Evolutionary conservation across 2,329 filamentous ascomycete species (phyloP).

Genomic region (Venturia oleaginea): DNA sequence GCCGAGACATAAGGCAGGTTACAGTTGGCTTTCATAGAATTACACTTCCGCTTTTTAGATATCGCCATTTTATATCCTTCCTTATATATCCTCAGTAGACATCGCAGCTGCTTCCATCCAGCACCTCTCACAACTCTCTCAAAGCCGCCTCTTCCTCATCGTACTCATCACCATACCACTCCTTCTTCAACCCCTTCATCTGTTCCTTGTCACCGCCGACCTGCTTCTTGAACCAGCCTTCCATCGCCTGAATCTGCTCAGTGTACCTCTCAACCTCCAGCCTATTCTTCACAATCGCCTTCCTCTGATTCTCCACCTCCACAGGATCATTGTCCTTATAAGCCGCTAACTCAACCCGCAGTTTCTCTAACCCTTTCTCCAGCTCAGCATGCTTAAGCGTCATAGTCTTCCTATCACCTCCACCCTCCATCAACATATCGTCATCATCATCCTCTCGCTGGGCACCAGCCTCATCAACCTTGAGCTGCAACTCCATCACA

Average conservation of each 20-base stretch:
- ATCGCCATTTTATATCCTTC: neutral
- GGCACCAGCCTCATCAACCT: constrained; percentile 30
- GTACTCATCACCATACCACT: constrained; percentile 46
- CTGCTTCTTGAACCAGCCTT: constrained; percentile 33
- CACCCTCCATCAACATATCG: constrained; percentile 24
- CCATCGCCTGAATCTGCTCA: constrained; percentile 38
- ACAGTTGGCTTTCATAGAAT: no score
- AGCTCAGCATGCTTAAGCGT: constrained; percentile 28
- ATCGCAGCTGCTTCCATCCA: neutral
- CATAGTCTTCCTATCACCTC: constrained; percentile 29
- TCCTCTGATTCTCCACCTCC: constrained; percentile 33
- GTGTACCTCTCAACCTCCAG: constrained; percentile 30
- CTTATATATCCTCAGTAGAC: neutral
- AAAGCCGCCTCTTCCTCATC: constrained; percentile 44
- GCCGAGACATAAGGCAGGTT: no score
- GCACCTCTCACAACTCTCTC: constrained; percentile 13
- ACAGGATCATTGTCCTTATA: constrained; percentile 39
- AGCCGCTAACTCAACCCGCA: constrained; percentile 33
- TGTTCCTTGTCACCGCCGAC: constrained; percentile 32
- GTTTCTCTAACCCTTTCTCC: constrained; percentile 27
- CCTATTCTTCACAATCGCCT: constrained; percentile 23
- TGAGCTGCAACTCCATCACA: constrained; percentile 31
- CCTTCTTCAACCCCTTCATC: constrained; percentile 34
- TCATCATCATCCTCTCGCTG: constrained; percentile 31
- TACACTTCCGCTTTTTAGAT: no score